phyloP scores from a whole-genome alignment of 495 filamentous ascomycete species.

The Penicillium chermesinum region DNA sequence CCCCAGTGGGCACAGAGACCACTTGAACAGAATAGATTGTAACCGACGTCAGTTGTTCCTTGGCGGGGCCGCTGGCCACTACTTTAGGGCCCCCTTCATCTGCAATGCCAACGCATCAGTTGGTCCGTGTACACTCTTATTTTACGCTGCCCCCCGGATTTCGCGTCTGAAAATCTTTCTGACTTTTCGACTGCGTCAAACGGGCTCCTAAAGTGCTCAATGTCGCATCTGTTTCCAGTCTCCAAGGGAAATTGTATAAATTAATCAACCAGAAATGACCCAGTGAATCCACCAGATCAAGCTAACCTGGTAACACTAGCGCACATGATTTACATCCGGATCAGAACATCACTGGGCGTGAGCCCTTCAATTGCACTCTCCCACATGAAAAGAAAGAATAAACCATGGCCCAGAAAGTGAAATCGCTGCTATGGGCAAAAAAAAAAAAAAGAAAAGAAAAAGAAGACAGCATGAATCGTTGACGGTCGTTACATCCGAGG shows the following conservation, averaged over 20 bases:
- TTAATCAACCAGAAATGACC: neutral
- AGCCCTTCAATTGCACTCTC: conserved; percentile 5
- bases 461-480: conserved; percentile 11
- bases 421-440: conserved; percentile 1
- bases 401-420: neutral
- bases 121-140: conserved; percentile 18
- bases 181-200: too few relatives aligned
- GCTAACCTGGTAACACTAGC: neutral
- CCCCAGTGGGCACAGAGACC: too few relatives aligned
- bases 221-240: too few relatives aligned
- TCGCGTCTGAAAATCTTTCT: neutral
- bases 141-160: conserved; percentile 1
- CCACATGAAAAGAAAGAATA: neutral
- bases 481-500: conserved; percentile 19
- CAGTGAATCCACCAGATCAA: neutral
- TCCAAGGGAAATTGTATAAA: neutral
- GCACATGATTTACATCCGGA: conserved; percentile 4
- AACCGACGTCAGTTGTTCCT: conserved; percentile 1
- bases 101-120: conserved; percentile 23
- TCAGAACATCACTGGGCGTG: neutral
- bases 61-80: conserved; percentile 12
- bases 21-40: neutral
- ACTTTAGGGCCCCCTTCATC: conserved; percentile 6
- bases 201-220: too few relatives aligned
- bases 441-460: neutral